Evolutionary conservation across 345 rosid genomes (phyloP).

Genomic region (Viola odorata): DNA sequence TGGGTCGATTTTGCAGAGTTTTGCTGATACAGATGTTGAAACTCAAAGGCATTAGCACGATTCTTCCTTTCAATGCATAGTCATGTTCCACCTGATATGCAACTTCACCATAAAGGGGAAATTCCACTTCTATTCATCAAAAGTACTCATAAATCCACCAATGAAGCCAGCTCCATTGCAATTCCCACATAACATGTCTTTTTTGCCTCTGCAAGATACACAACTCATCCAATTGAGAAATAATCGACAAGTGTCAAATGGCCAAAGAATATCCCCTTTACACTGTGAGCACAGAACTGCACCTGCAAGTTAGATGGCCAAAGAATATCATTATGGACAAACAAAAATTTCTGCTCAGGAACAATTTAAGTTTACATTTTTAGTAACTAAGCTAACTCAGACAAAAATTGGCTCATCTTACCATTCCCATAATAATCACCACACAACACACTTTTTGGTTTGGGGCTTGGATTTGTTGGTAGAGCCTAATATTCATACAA

Average conservation of each 20-base stretch:
- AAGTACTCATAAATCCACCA: constrained; percentile 62
- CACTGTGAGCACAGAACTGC: constrained; percentile 55
- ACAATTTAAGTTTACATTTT: not conserved
- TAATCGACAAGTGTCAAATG: not conserved
- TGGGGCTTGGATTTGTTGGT: constrained; percentile 23
- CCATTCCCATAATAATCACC: constrained; percentile 47
- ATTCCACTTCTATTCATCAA: constrained; percentile 34
- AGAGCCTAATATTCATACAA: constrained; percentile 27
- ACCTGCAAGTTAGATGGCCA: constrained; percentile 22
- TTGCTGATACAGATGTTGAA: too few species aligned
- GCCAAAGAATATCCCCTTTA: constrained; percentile 33
- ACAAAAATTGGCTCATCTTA: not conserved
- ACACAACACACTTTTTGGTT: constrained; percentile 42
- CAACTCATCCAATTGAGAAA: not conserved
- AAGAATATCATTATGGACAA: not conserved
- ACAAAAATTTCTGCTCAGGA: not conserved
- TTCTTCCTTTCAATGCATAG: too few species aligned
- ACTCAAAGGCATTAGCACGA: too few species aligned
- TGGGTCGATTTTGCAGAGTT: too few species aligned
- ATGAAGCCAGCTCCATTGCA: constrained; percentile 67
- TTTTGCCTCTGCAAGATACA: constrained; percentile 43
- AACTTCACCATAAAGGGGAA: too few species aligned
- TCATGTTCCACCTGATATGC: too few species aligned
- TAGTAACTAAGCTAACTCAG: too few species aligned
- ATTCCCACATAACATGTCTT: constrained; percentile 46